These are phyloP conservation scores for Microascus cirrosus DNA, from an alignment of 2,329 filamentous ascomycete species.

Conservation along the genomic window DNA sequence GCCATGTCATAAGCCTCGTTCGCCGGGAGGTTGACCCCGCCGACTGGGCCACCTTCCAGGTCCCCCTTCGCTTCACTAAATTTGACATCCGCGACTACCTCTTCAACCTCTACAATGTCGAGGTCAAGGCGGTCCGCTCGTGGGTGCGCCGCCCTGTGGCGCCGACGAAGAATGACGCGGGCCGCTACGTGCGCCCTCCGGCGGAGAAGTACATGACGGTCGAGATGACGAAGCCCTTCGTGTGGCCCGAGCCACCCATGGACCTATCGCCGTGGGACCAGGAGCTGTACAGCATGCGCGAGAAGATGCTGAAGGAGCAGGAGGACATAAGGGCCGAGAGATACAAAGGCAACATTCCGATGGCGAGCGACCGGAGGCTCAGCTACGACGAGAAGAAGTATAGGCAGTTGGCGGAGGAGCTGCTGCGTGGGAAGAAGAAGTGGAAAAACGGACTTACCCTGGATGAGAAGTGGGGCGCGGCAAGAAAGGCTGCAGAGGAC, in stretches of 20 bases:
- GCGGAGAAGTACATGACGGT: conserved; percentile 89
- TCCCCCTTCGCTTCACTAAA: conserved; percentile 89
- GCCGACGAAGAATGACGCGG: conserved; percentile 39
- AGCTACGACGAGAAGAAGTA: conserved; percentile 26
- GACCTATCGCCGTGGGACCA: conserved; percentile 55
- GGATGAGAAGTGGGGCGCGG: conserved; percentile 34
- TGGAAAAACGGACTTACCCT: conserved; percentile 43
- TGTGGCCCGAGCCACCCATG: conserved; percentile 65
- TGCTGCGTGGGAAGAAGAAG: conserved; percentile 47
- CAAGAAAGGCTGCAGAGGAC: conserved; percentile 12
- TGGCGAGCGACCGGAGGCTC: conserved; percentile 28
- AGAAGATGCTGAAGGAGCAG: conserved; percentile 28
- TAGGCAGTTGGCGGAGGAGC: conserved; percentile 43
- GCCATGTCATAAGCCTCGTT: conserved; percentile 70
- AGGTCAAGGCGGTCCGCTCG: conserved; percentile 62
- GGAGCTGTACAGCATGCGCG: conserved; percentile 41
- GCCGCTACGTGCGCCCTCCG: conserved; percentile 47
- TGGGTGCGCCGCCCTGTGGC: conserved; percentile 30
- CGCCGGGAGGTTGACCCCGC: conserved; percentile 61
- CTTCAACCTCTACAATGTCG: conserved; percentile 71
- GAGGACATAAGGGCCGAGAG: conserved; percentile 15
- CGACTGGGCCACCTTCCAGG: conserved; percentile 78
- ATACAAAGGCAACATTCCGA: conserved; percentile 14
- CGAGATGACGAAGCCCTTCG: conserved; percentile 77
- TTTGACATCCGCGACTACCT: conserved; percentile 95